Evolutionary conservation across 371 early-diverging fungal species (phyloP), one percentile per base, ranked within the genome.

Genomic region (Quaeritorhiza haematococci): DNA sequence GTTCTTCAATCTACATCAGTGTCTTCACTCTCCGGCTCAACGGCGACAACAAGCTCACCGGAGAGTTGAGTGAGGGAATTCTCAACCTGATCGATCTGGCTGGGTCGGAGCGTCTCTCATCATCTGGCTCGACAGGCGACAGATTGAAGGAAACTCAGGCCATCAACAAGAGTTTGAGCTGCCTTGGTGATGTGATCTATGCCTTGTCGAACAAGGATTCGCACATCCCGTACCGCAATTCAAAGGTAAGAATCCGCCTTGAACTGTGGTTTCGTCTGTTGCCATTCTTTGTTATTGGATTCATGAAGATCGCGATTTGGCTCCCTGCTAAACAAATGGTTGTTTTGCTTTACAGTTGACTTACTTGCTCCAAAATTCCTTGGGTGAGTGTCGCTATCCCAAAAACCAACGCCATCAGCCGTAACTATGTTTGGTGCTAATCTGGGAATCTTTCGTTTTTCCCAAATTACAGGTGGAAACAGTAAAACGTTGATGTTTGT

Each of bases 401-500:
- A n/a, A n/a, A n/a, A n/a, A n/a, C n/a, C n/a, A n/a, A n/a, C n/a
- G n/a, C n/a, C n/a, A n/a, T n/a, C n/a, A n/a, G n/a, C n/a, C n/a
- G n/a, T n/a, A n/a, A n/a, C n/a, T n/a, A n/a, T n/a, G n/a, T 27
- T 26, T 15, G 30, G 13, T 60, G 17, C 3, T 41, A 21, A 6
- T 38, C 19, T 19, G 10, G 21, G 6, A n/a, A 55, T n/a, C 26
- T 54, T 57, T 46, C 30, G 6, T 52, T 61, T 41, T 46, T 61
- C 5, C 23, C 13, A 38, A 0, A 7, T 45, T 24, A 17, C 71
- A 29, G 72, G 90, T 7, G 95, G 95, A 21, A 97, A 96, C 63
- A 90, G 92, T 62, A 96, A 97, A 71, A 94, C 94, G 0, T 80
- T 96, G 19, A 99, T 99, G 98, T 94, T 99, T 86, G 98, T 98